Conservation (phyloP, 176 grass and related monocot genomes). For the Avena sativa region DNA sequence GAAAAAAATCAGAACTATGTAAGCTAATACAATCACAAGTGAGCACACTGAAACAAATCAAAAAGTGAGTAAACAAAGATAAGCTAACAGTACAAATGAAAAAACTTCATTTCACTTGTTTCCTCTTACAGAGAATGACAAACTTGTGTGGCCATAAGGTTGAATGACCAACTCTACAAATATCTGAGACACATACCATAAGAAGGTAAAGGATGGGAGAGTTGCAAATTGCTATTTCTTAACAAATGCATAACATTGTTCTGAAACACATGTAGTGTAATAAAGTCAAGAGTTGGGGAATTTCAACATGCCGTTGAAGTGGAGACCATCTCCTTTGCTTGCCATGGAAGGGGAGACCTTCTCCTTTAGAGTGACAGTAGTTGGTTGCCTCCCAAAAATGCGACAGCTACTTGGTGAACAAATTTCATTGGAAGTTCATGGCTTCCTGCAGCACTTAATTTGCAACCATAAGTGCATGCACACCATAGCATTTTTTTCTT, state of each 20-base stretch:
- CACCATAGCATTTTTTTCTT: not conserved
- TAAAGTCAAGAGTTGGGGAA: conserved; percentile 27
- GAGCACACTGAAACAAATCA: not conserved
- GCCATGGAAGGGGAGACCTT: conserved; percentile 19
- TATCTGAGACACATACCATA: not conserved
- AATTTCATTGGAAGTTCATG: conserved; percentile 14
- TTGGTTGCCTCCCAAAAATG: conserved; percentile 14
- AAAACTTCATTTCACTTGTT: not conserved
- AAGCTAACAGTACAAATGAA: conserved; percentile 5
- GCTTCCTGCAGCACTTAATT: conserved; percentile 12
- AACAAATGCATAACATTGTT: conserved; percentile 29
- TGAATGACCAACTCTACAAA: conserved; percentile 25
- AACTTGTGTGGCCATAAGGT: conserved; percentile 1
- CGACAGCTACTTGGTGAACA: conserved; percentile 3
- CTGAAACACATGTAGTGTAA: conserved; percentile 33
- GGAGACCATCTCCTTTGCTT: conserved; percentile 16
- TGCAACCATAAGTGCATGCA: conserved; percentile 40
- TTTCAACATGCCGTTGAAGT: conserved; percentile 38
- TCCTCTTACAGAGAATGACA: not conserved
- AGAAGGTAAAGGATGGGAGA: not conserved
- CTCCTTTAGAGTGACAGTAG: conserved; percentile 36
- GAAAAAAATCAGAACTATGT: conserved; percentile 16
- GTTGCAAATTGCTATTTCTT: conserved; percentile 20
- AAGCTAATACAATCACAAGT: conserved; percentile 27
- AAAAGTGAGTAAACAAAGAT: not conserved